Evolutionary conservation across 2,329 filamentous ascomycete species (phyloP), one percentile per base, ranked within the genome.

Genomic region (Aspergillus sp.): DNA sequence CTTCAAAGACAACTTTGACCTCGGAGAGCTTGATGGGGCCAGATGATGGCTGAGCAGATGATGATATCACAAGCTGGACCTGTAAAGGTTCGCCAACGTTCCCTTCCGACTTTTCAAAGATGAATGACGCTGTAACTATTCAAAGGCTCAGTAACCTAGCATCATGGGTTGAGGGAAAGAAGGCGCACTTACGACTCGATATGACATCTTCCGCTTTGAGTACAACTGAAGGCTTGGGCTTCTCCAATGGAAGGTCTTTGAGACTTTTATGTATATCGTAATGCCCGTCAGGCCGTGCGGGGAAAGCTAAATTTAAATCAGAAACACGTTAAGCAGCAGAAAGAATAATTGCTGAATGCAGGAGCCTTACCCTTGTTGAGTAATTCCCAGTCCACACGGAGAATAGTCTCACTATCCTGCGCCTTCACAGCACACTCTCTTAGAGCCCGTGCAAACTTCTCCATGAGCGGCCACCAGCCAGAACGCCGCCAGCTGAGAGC

Each of bases 331-430:
- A 19, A 19, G 4, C 19, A 19, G 4, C 19, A 19, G 19, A 19
- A 19, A 19, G 19, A 19, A 2, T 19, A 19, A 19, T 19, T 19
- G 19, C 19, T 2, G 19, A 12, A 36, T 10, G 12, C 12, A 2
- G 33, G 33, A 37, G 5, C 27, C 64, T 54, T 46, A 70, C 67
- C 55, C 12, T 53, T 54, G 42, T 65, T 70, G 27, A 69, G 51
- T 11, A 82, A 61, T 57, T 84, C 81, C 76, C 78, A 83, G 37
- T 79, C 71, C 3, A 79, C 71, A 34, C 69, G 69, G 27, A 81
- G 53, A 44, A 79, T 62, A 0, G 72, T 70, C 47, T 76, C 72
- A 11, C 61, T 59, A 51, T 79, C 68, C 31, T 69, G 58, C 7
- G 70, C 53, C 30, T 65, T 64, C 7, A 67, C 44, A 11, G 77